Evolutionary conservation across 257 asterid genomes (phyloP).

Genomic region (Solanum tacnaense): DNA sequence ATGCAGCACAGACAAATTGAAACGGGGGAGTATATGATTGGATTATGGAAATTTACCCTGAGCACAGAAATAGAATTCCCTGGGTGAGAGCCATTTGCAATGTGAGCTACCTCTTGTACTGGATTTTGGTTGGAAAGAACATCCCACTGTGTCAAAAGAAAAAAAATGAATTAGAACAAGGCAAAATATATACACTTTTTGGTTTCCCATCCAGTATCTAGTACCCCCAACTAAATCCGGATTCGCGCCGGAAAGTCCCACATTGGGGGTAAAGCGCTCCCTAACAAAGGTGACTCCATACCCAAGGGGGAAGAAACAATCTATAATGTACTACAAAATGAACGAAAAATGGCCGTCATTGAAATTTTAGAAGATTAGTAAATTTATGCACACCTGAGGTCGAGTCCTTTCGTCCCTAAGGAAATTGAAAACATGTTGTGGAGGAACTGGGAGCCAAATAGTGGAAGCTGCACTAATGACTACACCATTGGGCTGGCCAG

Average conservation of each 20-base stretch:
- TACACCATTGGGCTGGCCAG: slow-evolving; percentile 78
- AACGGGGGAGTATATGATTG: neutral
- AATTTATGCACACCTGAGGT: slow-evolving; percentile 45
- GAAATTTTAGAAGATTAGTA: neutral
- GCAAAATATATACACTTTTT: neutral
- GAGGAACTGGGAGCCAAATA: slow-evolving; percentile 77
- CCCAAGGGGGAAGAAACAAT: neutral
- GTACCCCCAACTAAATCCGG: too few species aligned
- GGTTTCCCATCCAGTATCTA: too few species aligned
- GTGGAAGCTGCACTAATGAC: slow-evolving; percentile 93
- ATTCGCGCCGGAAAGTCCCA: too few species aligned
- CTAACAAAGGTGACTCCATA: too few species aligned
- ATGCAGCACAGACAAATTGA: neutral
- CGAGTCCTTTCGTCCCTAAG: slow-evolving; percentile 69
- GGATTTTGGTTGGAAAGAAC: slow-evolving; percentile 81
- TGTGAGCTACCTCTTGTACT: slow-evolving; percentile 82
- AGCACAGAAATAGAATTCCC: slow-evolving; percentile 89
- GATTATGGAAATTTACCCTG: slow-evolving; percentile 35
- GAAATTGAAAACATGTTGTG: slow-evolving; percentile 57
- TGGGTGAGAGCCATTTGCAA: slow-evolving; percentile 88
- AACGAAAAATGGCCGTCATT: neutral
- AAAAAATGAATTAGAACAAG: neutral
- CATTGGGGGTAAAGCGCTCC: too few species aligned
- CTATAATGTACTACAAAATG: neutral
- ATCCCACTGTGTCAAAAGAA: slow-evolving; percentile 59